Percentiles rank a stretch among this genome's conserved stretches.
phyloP scores from a whole-genome alignment of 2,329 filamentous ascomycete genomes.

The Cytospora piceicola region DNA sequence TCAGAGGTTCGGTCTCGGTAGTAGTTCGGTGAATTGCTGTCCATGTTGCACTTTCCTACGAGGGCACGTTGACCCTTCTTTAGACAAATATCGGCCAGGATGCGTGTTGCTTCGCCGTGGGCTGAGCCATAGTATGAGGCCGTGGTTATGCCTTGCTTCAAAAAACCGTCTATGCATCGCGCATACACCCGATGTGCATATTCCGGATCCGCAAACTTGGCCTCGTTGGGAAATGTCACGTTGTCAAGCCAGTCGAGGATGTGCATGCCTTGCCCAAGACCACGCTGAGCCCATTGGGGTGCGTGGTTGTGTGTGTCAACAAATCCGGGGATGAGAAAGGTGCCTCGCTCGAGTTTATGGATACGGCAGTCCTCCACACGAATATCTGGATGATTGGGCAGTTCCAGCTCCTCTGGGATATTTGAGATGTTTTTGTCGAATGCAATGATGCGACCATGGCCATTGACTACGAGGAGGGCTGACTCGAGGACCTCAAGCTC shows the following conservation, averaged over 20 bases:
- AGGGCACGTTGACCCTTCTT: conserved; percentile 60
- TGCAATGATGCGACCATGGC: conserved; percentile 36
- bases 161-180: conserved; percentile 58
- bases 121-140: conserved; percentile 63
- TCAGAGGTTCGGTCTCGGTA: conserved; percentile 52
- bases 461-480: conserved; percentile 31
- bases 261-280: conserved; percentile 54
- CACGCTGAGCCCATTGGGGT: conserved; percentile 57
- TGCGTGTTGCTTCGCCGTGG: conserved; percentile 59
- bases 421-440: conserved; percentile 33
- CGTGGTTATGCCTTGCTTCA: conserved; percentile 65
- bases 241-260: conserved; percentile 66
- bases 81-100: conserved; percentile 59
- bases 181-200: conserved; percentile 59
- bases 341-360: conserved; percentile 43
- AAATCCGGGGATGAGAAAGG: conserved; percentile 63
- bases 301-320: conserved; percentile 73
- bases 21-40: conserved; percentile 58
- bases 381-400: conserved; percentile 30
- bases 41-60: conserved; percentile 67
- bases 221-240: conserved; percentile 68
- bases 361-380: conserved; percentile 32
- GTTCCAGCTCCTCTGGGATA: conserved; percentile 5
- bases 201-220: conserved; percentile 57
- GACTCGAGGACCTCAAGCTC: conserved; percentile 25